Evolutionary conservation across 306 rosid genomes (phyloP), one percentile per base, ranked within the genome.

Genomic region (Inga oerstediana): DNA sequence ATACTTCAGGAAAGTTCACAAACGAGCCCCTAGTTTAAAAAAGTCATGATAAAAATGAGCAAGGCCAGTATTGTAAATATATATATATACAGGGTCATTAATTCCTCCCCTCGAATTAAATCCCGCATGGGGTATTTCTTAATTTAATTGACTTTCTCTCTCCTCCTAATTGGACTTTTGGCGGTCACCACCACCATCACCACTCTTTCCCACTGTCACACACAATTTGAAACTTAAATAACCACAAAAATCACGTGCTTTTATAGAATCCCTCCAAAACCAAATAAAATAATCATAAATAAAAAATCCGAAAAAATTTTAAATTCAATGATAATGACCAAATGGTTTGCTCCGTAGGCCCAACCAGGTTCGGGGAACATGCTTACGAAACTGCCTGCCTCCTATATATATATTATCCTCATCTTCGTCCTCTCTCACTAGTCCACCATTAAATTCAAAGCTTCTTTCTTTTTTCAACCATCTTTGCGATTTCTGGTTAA

Each of bases 221-320:
- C 76, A 12, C 76, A 24, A 72, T 72, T 46, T 46, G 76, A 72
- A 72, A 45, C 59, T 72, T 2, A 24, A 72, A 72, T 24, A 45
- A 44, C 56, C 76, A 45, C 14, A 46, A 12, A 7, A 46, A 44
- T 24, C 76, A 72, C 59, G 76, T 72, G 76, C 59, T 24, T 6
- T 72, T 46, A 72, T 44, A 10, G 16, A 48, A 8, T 13, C 43
- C 41, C 24, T 11, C 19, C 17, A 27, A 32, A 27, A 74, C 6
- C 20, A 49, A 74, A 32, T 32, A 48, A 27, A 32, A 15, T 1
- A 72, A 44, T n/a, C 34, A 32, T 32, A 3, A n/a, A 7, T 8
- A n/a, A 72, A 10, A 11, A 22, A 22, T n/a, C 11, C 30, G 0
- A 8, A n/a, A 8, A n/a, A 44, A 5, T 72, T 72, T 72, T 44